Base-by-base conservation (phyloP, 179 eudicot species). In the Silene coronaria region DNA sequence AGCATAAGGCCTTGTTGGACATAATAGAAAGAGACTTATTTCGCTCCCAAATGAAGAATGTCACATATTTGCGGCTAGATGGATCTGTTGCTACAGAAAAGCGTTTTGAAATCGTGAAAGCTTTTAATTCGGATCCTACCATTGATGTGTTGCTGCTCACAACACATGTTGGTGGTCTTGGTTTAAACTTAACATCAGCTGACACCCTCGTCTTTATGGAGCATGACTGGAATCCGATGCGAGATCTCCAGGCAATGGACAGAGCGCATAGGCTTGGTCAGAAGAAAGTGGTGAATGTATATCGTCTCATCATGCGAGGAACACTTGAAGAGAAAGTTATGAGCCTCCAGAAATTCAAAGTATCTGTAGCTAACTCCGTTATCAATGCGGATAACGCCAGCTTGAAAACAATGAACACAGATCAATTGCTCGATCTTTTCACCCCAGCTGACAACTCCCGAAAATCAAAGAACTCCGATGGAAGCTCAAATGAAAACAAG, bases 211-310 rank as follows among this genome's bases (percentile, higher is more conserved):
- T 96, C 51, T 96, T 96, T 76, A 89, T 96, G 99, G 98, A 96
- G 91, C 97, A 96, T 85, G 99, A 96, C 77, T 96, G 99, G 99
- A 96, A 96, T 82, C 99, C 99, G 34, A 96, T 96, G 99, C 87
- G 98, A 59, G 99, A 96, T 86, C 99, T 81, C 78, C 99, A 96
- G 95, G 99, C 99, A 70, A 96, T 96, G 98, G 99, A 96, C 85
- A 84, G 99, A 86, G 99, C 99, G 34, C 99, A 96, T 75, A 90
- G 99, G 83, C 87, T 96, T 70, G 99, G 99, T 60, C 99, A 96
- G 84, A 83, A 85, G 78, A 96, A 90, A 79, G 99, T 93, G 26
- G 99, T 96, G 60, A 89, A 96, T 78, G 99, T 93, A 28, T 97
- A 96, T 74, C 94, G 99, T 46, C 96, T 96, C 72, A 96, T 96